phyloP scores from a whole-genome alignment of 2,329 filamentous ascomycete species.

The Cadophora luteo-olivacea region DNA sequence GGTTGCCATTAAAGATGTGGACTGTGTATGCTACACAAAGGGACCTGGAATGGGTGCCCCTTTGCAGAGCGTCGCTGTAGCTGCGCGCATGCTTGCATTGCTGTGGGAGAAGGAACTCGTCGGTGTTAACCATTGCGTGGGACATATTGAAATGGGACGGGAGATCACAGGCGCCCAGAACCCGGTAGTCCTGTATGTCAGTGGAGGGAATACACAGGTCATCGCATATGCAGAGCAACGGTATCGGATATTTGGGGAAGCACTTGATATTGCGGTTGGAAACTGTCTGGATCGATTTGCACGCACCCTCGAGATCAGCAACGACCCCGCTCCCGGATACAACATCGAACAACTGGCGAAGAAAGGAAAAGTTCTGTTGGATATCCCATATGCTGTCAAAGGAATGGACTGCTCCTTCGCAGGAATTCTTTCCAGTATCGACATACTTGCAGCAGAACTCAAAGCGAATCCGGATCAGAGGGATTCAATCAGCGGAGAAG shows the following conservation, averaged over 20 bases:
- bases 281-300: conserved; percentile 98
- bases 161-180: conserved; percentile 89
- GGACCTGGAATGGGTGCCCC: conserved; percentile 97
- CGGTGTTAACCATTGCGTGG: conserved; percentile 97
- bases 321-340: conserved; percentile 95
- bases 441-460: conserved; percentile 77
- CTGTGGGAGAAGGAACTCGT: conserved; percentile 91
- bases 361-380: conserved; percentile 73
- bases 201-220: conserved; percentile 95
- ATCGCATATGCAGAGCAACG: conserved; percentile 94
- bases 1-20: conserved; percentile 68
- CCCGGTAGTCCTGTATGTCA: conserved; percentile 95
- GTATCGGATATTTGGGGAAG: conserved; percentile 98
- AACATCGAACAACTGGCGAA: conserved; percentile 96
- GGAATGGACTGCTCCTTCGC: conserved; percentile 99
- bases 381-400: conserved; percentile 95
- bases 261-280: conserved; percentile 94
- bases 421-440: conserved; percentile 85
- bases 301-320: conserved; percentile 86
- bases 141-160: conserved; percentile 98
- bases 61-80: conserved; percentile 84
- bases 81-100: conserved; percentile 79
- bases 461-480: conserved; percentile 52
- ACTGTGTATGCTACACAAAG: conserved; percentile 94
- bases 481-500: conserved; percentile 56